phyloP scores from a whole-genome alignment of 176 grass and related monocot species.

The Bonia amplexicaulis region DNA sequence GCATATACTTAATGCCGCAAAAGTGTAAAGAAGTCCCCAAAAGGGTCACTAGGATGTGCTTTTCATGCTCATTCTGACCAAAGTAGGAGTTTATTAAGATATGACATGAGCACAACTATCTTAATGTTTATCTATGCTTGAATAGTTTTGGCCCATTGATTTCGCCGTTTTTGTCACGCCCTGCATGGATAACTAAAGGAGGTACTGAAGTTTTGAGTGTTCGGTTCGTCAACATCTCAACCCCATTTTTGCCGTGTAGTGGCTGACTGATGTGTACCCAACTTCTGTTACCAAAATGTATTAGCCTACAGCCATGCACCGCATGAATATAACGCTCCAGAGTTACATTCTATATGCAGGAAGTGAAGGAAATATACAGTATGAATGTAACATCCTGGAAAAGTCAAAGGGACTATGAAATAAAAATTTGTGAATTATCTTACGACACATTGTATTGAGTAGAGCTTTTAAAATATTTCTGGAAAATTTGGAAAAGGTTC shows the following conservation, averaged over 20 bases:
- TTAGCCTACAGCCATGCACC: background rate
- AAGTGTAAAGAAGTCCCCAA: constrained; percentile 9
- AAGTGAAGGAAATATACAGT: background rate
- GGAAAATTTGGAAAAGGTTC: no score
- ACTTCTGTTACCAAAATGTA: background rate
- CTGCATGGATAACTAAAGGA: background rate
- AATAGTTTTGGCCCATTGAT: background rate
- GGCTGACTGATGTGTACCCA: background rate
- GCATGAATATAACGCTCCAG: background rate
- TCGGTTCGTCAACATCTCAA: background rate
- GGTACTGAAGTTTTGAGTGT: background rate
- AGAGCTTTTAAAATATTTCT: no score
- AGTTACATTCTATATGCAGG: background rate
- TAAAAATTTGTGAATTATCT: no score
- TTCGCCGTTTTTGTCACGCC: background rate
- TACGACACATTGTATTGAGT: no score
- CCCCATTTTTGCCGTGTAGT: background rate
- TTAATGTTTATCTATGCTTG: background rate
- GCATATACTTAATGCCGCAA: background rate
- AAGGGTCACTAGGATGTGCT: background rate
- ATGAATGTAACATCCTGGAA: no score
- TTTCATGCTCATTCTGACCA: background rate
- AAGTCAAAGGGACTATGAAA: no score
- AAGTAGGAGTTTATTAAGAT: background rate
- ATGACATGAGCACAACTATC: background rate